A percentile compares a stretch with the other conserved stretches of the same genome.
Evolutionary conservation across 2,329 filamentous ascomycete species (phyloP).

Genomic region (Fusarium brevicatenulatum): DNA sequence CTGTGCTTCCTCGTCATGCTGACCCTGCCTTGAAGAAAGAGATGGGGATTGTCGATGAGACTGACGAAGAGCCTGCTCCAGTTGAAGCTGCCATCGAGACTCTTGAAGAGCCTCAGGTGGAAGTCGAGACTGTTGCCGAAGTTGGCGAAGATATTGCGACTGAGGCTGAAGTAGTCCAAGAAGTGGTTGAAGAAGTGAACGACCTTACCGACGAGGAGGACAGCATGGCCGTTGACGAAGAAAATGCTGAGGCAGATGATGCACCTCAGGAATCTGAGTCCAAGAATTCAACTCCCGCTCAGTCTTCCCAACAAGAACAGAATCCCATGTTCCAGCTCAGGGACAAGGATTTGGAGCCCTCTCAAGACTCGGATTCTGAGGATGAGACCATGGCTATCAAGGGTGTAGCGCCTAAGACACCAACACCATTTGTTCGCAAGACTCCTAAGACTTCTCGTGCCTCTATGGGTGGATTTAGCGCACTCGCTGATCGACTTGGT

Average conservation of each 20-base stretch:
- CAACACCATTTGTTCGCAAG: slow-evolving; percentile 48
- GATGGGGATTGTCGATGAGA: slow-evolving; percentile 46
- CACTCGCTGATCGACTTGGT: slow-evolving; percentile 69
- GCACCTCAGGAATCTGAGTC: slow-evolving; percentile 8
- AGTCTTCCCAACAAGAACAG: slow-evolving; percentile 29
- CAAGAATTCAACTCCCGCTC: slow-evolving; percentile 7
- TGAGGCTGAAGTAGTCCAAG: background rate
- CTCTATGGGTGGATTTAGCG: slow-evolving; percentile 66
- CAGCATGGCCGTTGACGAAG: slow-evolving; percentile 43
- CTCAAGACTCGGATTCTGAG: slow-evolving; percentile 59
- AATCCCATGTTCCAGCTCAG: slow-evolving; percentile 54
- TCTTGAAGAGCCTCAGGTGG: background rate
- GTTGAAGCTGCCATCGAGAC: background rate
- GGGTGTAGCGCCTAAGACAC: slow-evolving; percentile 54
- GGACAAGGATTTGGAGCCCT: slow-evolving; percentile 58
- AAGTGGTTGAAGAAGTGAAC: slow-evolving; percentile 16
- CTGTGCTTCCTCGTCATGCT: slow-evolving; percentile 56
- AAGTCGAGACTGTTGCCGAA: background rate
- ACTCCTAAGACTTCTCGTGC: slow-evolving; percentile 44
- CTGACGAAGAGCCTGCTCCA: slow-evolving; percentile 8
- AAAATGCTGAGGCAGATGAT: slow-evolving; percentile 18
- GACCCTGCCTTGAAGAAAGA: slow-evolving; percentile 53
- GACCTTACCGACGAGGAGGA: slow-evolving; percentile 33
- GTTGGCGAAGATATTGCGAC: background rate
- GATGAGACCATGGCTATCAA: slow-evolving; percentile 56